Conservation (phyloP, 495 filamentous ascomycete species). For the Penicillium argentinense region DNA sequence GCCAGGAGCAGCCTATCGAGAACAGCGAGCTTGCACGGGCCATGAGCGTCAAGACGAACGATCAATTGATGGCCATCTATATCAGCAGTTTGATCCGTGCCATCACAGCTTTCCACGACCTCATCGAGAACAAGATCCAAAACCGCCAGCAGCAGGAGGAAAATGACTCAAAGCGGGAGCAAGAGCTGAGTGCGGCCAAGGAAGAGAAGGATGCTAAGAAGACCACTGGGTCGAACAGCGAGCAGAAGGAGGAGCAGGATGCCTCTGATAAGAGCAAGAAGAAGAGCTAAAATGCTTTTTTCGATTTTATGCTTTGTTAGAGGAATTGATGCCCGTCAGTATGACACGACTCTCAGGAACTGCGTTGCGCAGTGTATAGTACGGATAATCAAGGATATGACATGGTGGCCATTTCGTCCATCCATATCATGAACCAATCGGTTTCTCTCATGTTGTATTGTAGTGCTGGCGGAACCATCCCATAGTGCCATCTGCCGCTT, state of each 20-base stretch:
- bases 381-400: constrained; percentile 23
- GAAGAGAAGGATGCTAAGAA: constrained; percentile 67
- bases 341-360: constrained; percentile 32
- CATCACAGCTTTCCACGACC: constrained; percentile 97
- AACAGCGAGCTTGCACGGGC: constrained; percentile 86
- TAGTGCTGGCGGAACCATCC: no score
- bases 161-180: constrained; percentile 79
- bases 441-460: neutral
- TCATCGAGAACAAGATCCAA: constrained; percentile 99
- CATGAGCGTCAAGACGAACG: constrained; percentile 98
- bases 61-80: constrained; percentile 98
- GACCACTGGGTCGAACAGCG: constrained; percentile 59
- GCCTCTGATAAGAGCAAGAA: constrained; percentile 60
- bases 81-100: constrained; percentile 93
- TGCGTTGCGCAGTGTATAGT: constrained; percentile 33
- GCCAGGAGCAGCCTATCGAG: constrained; percentile 50
- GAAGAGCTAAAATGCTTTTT: constrained; percentile 46
- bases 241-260: constrained; percentile 66
- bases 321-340: constrained; percentile 22
- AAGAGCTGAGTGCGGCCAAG: constrained; percentile 55
- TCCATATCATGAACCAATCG: neutral
- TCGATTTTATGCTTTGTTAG: constrained; percentile 8
- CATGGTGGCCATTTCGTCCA: constrained; percentile 4
- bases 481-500: no score
- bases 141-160: constrained; percentile 97